A percentile compares a stretch with the other conserved stretches of the same genome.
Conservation (phyloP, 768 basidiomycete species). For the Hygrocybe coccinea region DNA sequence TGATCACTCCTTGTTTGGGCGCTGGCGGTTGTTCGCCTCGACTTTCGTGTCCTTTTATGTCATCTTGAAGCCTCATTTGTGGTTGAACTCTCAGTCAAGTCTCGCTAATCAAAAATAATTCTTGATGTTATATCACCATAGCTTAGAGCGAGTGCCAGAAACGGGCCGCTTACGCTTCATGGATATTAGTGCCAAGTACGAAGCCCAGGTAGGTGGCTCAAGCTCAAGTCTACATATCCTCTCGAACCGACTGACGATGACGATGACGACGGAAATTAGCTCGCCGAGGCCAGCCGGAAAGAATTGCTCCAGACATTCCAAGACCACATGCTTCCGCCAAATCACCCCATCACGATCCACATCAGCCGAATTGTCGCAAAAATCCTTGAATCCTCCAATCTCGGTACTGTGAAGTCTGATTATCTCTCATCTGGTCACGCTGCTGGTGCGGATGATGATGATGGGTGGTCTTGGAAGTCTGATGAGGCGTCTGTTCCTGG, state of each 20-base stretch:
- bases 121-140: slow-evolving; percentile 23
- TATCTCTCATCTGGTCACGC: slow-evolving; percentile 9
- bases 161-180: slow-evolving; percentile 90
- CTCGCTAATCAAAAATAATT: background rate
- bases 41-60: too few species aligned
- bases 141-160: slow-evolving; percentile 80
- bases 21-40: too few species aligned
- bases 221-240: background rate
- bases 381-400: slow-evolving; percentile 65
- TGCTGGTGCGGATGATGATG: slow-evolving; percentile 23
- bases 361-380: slow-evolving; percentile 66
- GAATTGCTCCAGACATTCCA: slow-evolving; percentile 51
- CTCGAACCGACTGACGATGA: background rate
- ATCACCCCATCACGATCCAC: slow-evolving; percentile 60
- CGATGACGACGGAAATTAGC: slow-evolving; percentile 21
- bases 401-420: slow-evolving; percentile 52
- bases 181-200: slow-evolving; percentile 57
- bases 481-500: slow-evolving; percentile 23
- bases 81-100: background rate
- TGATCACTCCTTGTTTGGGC: background rate
- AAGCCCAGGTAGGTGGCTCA: slow-evolving; percentile 44
- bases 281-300: slow-evolving; percentile 38
- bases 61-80: background rate
- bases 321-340: slow-evolving; percentile 53
- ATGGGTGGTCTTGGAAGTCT: slow-evolving; percentile 29